Percentiles rank a stretch among this genome's conserved stretches.
Conservation (phyloP, 1,139 yeast genomes). For the Lodderomyces metapsilosis region DNA sequence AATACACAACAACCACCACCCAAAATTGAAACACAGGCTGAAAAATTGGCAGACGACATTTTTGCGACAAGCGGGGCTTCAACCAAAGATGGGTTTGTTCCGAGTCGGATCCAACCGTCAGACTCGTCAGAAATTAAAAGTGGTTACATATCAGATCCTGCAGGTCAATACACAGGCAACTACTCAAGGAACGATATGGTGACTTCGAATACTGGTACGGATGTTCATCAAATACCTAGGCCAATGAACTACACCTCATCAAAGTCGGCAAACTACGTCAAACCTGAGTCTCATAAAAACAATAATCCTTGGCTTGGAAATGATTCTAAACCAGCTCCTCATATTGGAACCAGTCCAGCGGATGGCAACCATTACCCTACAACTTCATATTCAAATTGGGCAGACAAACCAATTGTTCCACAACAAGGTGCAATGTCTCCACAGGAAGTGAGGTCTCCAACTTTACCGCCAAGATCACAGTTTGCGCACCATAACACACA, state of each 20-base stretch:
- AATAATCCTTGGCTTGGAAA: constrained; percentile 26
- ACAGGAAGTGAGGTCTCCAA: constrained; percentile 2
- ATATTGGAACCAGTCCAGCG: background rate
- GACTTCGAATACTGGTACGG: constrained; percentile 3
- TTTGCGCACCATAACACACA: background rate
- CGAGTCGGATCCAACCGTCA: background rate
- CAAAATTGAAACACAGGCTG: constrained; percentile 27
- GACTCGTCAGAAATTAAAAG: background rate
- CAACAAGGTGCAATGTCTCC: constrained; percentile 3
- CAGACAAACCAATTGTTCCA: background rate
- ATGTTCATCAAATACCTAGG: constrained; percentile 15
- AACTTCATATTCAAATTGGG: background rate
- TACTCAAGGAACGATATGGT: background rate
- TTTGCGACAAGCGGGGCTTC: constrained; percentile 16
- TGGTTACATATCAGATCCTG: background rate
- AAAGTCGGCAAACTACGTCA: constrained; percentile 12
- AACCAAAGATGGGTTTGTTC: background rate
- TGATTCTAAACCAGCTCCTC: background rate
- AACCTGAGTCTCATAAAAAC: constrained; percentile 13
- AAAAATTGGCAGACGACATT: constrained; percentile 42
- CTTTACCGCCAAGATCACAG: background rate
- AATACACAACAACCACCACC: constrained; percentile 15
- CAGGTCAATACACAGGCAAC: background rate
- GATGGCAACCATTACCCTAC: background rate
- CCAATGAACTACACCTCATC: constrained; percentile 10